Evolutionary conservation across 441 rosid species (phyloP), one percentile per base, ranked within the genome.

Genomic region (Croton setiger): DNA sequence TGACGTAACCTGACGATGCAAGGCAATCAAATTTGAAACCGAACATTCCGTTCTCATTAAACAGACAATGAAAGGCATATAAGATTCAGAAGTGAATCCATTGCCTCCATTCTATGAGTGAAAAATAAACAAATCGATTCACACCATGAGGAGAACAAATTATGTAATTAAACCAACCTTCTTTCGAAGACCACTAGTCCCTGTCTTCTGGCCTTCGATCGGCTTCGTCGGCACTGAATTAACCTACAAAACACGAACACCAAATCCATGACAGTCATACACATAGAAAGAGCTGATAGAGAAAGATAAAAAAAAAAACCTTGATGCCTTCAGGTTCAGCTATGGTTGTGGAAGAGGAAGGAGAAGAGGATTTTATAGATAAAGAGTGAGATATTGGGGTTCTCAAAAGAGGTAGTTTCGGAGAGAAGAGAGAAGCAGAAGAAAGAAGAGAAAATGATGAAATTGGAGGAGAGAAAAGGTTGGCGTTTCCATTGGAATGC

Each of bases 141-240:
- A 15, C 5, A 36, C 15, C 4, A 33, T 4, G 6, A 7, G 9
- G 10, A 15, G 15, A 57, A 20, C 7, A 23, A 20, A 55, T 11
- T 63, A 15, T 14, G 18, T 7, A 52, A 18, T 52, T n/a, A 52
- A 52, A 52, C 27, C n/a, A 21, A 88, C 97, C 96, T 92, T 94
- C 83, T 94, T 94, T 37, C 99, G 81, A 31, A 92, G 96, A 5
- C 98, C 96, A 67, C 96, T 95, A 6, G 98, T 95, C 65, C 99
- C 98, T 14, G 98, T 95, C 83, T 88, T 95, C 74, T 88, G 98
- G 23, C 96, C 99, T 49, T 92, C 89, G 41, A 95, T 86, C 9
- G 97, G 97, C 87, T 86, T 87, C 60, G 97, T 92, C 1, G 97
- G 83, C 72, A 95, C 78, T 43, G 93, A 92, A 71, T 77, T 83